Conservation (phyloP, 345 rosid species). For the Gossypium stocksii region DNA sequence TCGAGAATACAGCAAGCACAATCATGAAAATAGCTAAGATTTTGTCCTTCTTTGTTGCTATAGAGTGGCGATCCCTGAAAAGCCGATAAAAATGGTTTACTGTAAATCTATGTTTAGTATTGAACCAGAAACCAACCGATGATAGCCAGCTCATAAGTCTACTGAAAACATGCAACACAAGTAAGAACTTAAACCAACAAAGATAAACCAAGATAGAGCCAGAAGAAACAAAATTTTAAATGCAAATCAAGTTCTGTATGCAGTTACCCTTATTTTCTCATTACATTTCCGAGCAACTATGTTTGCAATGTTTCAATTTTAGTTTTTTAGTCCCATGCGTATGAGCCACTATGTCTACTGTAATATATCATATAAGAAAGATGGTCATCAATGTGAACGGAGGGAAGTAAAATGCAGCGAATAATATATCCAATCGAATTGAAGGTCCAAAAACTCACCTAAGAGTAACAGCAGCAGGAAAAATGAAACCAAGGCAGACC, state of each 20-base stretch:
- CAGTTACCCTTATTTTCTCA: neutral
- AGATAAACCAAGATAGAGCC: neutral
- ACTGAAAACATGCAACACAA: neutral
- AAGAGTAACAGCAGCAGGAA: constrained; percentile 81
- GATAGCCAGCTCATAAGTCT: neutral
- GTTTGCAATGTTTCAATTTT: neutral
- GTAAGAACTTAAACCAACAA: neutral
- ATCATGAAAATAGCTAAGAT: constrained; percentile 59
- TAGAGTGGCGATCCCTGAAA: constrained; percentile 67
- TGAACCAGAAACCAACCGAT: neutral
- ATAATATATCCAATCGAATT: neutral
- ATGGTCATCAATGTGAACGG: neutral
- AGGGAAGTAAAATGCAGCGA: neutral
- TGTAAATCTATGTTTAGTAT: neutral
- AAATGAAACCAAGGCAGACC: constrained; percentile 89
- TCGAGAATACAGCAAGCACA: constrained; percentile 70
- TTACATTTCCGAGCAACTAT: neutral
- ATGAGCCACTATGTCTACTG: neutral
- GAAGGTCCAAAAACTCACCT: constrained; percentile 19
- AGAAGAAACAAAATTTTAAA: neutral
- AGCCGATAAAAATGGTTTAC: neutral
- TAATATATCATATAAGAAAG: neutral
- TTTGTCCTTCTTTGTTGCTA: constrained; percentile 72
- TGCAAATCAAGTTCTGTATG: neutral
- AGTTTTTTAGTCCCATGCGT: neutral